These are phyloP conservation scores for Sesbania bispinosa DNA, from an alignment of 306 rosid species.

Conservation along the genomic window DNA sequence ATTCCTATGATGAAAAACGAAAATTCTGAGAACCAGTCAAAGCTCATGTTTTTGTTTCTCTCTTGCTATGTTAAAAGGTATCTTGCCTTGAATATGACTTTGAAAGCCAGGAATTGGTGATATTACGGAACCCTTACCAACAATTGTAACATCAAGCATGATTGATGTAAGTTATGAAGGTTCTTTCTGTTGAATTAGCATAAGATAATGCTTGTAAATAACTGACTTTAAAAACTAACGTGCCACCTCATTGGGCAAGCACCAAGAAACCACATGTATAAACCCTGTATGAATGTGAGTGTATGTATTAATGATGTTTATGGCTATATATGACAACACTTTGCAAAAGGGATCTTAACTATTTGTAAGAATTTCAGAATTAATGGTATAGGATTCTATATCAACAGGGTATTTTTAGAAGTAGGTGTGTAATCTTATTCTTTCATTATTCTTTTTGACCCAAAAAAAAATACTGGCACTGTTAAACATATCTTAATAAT, in stretches of 20 bases:
- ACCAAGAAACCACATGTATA: too few relatives aligned
- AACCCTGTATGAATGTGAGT: background rate
- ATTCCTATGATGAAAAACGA: background rate
- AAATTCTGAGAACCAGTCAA: background rate
- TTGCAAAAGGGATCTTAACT: too few relatives aligned
- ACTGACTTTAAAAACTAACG: background rate
- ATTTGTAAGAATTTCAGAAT: too few relatives aligned
- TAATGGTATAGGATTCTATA: too few relatives aligned
- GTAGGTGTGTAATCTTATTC: too few relatives aligned
- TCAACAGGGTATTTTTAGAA: too few relatives aligned
- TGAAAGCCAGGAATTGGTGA: conserved; percentile 66
- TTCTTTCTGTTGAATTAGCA: background rate
- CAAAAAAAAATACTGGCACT: too few relatives aligned
- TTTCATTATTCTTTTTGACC: too few relatives aligned
- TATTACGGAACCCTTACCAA: conserved; percentile 68
- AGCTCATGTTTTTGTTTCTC: too few relatives aligned
- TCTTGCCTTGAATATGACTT: too few relatives aligned
- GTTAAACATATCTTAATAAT: too few relatives aligned
- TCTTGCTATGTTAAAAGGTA: too few relatives aligned
- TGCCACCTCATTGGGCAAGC: background rate
- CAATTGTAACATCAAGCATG: conserved; percentile 59
- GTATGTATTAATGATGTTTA: background rate
- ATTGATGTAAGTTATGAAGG: conserved; percentile 42
- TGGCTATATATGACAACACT: background rate
- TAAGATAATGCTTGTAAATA: background rate